Base-by-base conservation (phyloP, 108 stramenopile species). In the Cyclotella kingstonii region DNA sequence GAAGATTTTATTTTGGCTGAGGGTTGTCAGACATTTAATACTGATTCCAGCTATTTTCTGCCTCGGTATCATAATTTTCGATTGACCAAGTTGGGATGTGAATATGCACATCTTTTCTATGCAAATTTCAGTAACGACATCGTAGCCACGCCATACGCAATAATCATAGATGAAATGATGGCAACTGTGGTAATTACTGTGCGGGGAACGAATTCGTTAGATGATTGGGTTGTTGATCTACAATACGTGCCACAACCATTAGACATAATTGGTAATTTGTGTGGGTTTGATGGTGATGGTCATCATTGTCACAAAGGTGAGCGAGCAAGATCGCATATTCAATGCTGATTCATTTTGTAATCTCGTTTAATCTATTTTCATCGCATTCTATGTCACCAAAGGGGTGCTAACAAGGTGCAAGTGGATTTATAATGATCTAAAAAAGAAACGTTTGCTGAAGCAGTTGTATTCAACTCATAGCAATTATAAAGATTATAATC, bases 131-230 rank as follows among this genome's bases (percentile, higher is more conserved):
- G 58, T 38, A 74, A 55, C 36, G 73, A 65, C 2, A 60, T 74
- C 25, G 58, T 54, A 2, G 57, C 57, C 6, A 74, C 73, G 2
- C 73, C 73, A 2, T 74, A 74, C 46, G 64, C 73, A 19, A 66
- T 74, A 15, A 0, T 74, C 0, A 44, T 76, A 26, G 75, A 76
- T 42, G 62, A 76, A n/a, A 10, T 23, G 22, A 51, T 63, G 36
- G 42, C 57, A 31, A 48, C 59, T 31, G 67, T 76, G 14, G 75
- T 76, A 8, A 63, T 76, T 12, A 52, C 75, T 28, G 49, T 76
- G 0, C 47, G 75, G 6, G 75, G 75, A 39, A 76, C 75, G 3
- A 54, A 19, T 7, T 60, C 64, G 22, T 35, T 76, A 26, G 63
- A 63, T 33, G 63, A 63, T 53, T 53, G 50, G 63, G 63, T 53